Evolutionary conservation across 306 rosid species (phyloP), one percentile per base, ranked within the genome.

Genomic region (Arachis stenosperma): DNA sequence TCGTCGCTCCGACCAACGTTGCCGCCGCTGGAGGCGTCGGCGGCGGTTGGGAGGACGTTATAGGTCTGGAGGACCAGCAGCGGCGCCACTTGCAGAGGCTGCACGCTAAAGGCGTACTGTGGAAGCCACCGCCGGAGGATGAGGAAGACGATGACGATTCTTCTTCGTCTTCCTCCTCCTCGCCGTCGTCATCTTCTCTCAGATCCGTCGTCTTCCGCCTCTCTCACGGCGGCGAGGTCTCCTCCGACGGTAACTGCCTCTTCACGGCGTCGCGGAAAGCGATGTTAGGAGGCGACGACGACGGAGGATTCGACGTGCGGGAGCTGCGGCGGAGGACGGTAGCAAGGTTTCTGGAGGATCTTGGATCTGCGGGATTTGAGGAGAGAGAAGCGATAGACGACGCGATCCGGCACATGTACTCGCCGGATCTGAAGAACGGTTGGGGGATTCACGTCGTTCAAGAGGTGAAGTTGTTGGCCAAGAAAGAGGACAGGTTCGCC

Each of bases 371-470:
- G 48, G 61, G 64, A 29, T 59, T 48, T 53, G 88, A 78, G 76
- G 96, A 89, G 79, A 80, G 56, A 11, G 88, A 86, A 57, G 79
- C 55, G 69, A 88, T 89, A 42, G 81, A 82, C 42, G 92, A 78
- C 29, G 98, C 86, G 59, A 88, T 91, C 61, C 76, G 89, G 79
- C 94, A 94, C 62, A 87, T 94, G 89, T 94, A 91, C 78, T 82
- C 90, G 51, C 96, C 98, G 22, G 98, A 94, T 94, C 96, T 94
- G 81, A 87, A 48, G 69, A 81, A 74, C 44, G 97, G 98, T 52
- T 94, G 98, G 98, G 98, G 98, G 37, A 83, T 94, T 46, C 97
- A 94, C 56, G 89, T 94, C 13, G 96, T 91, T 63, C 98, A 94
- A 82, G 98, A 94, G 89, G 91, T 94, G 76, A 94, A 91, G 82